phyloP scores from a whole-genome alignment of 306 rosid species.

The Lathyrus oleraceus region DNA sequence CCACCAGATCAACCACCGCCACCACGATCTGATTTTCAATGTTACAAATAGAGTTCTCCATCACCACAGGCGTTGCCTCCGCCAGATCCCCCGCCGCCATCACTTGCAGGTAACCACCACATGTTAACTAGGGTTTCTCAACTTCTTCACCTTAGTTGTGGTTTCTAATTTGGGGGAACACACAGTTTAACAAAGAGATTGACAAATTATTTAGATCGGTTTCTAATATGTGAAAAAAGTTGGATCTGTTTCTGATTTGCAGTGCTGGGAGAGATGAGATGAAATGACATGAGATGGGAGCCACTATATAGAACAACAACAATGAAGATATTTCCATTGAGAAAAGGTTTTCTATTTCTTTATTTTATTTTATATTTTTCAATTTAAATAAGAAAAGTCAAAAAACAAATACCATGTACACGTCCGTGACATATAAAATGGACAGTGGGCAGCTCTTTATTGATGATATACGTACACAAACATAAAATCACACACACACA shows the following conservation, averaged over 20 bases:
- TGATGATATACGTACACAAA: conserved; percentile 6
- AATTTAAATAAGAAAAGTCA: background rate
- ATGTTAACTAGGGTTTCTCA: background rate
- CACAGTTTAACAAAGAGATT: background rate
- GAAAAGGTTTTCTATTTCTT: background rate
- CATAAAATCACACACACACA: background rate
- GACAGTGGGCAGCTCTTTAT: background rate
- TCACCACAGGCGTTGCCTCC: background rate
- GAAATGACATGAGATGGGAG: background rate
- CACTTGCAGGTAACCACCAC: background rate
- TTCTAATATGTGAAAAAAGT: background rate
- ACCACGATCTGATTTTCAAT: background rate
- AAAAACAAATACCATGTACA: background rate
- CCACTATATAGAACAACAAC: background rate
- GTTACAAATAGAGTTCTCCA: background rate
- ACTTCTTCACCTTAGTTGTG: background rate
- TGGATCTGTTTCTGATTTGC: background rate
- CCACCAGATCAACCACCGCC: background rate
- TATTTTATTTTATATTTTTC: background rate
- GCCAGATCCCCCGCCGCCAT: background rate
- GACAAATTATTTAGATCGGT: background rate
- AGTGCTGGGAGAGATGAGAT: background rate
- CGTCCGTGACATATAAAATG: background rate
- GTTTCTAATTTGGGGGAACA: background rate
- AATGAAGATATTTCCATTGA: background rate